Evolutionary conservation across 495 filamentous ascomycete species (phyloP).

Genomic region (Aspergillus leporis): DNA sequence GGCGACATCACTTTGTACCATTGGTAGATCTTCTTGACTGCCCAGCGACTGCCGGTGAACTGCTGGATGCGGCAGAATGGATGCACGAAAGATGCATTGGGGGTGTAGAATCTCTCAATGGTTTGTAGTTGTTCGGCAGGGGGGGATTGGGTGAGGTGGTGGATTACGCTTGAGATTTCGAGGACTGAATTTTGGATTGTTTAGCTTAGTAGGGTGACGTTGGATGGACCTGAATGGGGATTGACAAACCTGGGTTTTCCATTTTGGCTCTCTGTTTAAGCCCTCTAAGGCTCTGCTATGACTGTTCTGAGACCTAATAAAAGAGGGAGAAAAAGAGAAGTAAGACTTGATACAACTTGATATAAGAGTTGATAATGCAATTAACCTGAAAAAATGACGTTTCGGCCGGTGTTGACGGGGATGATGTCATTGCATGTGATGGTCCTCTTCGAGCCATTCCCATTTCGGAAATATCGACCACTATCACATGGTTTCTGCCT

Average conservation of each 20-base stretch:
- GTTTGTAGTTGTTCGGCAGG: conserved; percentile 62
- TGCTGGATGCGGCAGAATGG: conserved; percentile 75
- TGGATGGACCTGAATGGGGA: neutral
- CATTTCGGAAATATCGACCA: neutral
- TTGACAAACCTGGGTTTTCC: conserved; percentile 42
- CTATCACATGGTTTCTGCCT: no score
- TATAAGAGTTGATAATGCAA: neutral
- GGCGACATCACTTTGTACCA: conserved; percentile 88
- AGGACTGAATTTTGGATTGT: conserved; percentile 28
- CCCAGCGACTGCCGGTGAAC: conserved; percentile 54
- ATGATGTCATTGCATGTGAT: neutral
- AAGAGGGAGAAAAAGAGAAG: no score
- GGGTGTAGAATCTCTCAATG: conserved; percentile 69
- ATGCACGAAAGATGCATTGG: conserved; percentile 70
- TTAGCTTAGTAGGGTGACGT: conserved; percentile 3
- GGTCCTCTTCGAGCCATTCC: neutral
- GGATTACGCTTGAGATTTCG: conserved; percentile 65
- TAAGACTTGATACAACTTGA: neutral
- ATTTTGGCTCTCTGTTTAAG: no score
- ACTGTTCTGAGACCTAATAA: no score
- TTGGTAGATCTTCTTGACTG: conserved; percentile 70
- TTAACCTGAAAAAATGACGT: neutral
- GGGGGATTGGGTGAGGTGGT: conserved; percentile 61
- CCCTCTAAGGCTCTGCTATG: no score
- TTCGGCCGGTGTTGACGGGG: neutral